Base-by-base conservation (phyloP, 108 stramenopile species). In the Mediolabrus comicus region DNA sequence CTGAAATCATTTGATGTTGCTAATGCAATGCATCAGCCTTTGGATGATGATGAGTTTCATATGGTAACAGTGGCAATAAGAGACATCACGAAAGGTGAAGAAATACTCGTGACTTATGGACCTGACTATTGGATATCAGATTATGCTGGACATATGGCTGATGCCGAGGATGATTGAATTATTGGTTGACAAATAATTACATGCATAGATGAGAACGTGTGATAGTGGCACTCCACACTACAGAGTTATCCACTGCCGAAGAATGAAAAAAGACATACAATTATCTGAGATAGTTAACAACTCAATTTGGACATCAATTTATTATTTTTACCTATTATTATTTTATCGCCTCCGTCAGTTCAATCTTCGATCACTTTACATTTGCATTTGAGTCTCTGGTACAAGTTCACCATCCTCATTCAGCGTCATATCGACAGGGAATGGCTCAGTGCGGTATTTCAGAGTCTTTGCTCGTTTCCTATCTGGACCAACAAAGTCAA, bases 401-500 rank as follows among this genome's bases (percentile, higher is more conserved):
- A 80, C 55, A 22, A 80, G 56, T 27, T 80, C 79, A 6, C 79
- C 79, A 31, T 80, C 79, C 38, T 80, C 79, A 39, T 80, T 73
- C 67, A 80, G 59, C n/a, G 62, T 59, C 71, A 67, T 64, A 24
- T 72, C 56, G 26, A 41, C 49, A 26, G 79, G 79, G 35, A 80
- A 65, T 22, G 68, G 72, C 39, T 72, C 79, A 0, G 77, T 72
- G 14, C 81, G 43, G 29, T 82, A 82, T 32, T 29, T 56, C 59
- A 82, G 53, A n/a, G 76, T 73, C 59, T 68, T 77, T 1, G 46
- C 30, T 30, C 53, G 60, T 39, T 82, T 82, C 46, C 56, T 78
- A 16, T 65, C 62, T 2, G 76, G 76, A 12, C 73, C 76, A 25
- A 77, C 83, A 53, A 80, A 80, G 51, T 87, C 87, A 38, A 79